Evolutionary conservation across 2,329 filamentous ascomycete genomes (phyloP).

Genomic region (Nemania bipapillata): DNA sequence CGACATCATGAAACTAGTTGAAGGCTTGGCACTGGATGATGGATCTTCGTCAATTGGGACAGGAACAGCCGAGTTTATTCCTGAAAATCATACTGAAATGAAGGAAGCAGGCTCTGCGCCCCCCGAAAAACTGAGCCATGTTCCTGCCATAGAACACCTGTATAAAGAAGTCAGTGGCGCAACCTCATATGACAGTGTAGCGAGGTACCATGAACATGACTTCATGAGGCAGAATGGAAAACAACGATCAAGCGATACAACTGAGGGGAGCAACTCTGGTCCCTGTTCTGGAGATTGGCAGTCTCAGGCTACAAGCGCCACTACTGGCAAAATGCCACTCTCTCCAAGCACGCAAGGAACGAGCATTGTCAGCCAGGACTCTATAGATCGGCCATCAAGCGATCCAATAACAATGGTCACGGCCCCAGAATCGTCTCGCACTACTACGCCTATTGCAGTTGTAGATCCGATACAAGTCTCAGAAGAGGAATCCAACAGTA

Average conservation of each 20-base stretch:
- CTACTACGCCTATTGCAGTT: conserved; percentile 44
- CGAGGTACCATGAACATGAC: conserved; percentile 56
- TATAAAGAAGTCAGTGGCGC: conserved; percentile 60
- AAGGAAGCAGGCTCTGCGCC: conserved; percentile 44
- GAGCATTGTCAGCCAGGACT: conserved; percentile 71
- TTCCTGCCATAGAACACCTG: conserved; percentile 50
- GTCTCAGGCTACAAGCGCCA: conserved; percentile 71
- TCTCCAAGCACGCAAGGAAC: conserved; percentile 74
- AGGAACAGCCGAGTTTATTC: conserved; percentile 38
- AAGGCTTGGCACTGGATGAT: conserved; percentile 54
- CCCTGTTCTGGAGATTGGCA: conserved; percentile 69
- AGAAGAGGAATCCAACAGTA: conserved; percentile 56
- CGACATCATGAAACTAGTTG: conserved; percentile 52
- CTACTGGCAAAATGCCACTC: conserved; percentile 71
- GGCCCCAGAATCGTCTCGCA: conserved; percentile 52
- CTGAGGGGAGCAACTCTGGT: conserved; percentile 67
- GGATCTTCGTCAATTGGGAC: conserved; percentile 39
- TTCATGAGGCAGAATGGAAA: conserved; percentile 54
- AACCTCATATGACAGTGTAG: conserved; percentile 58
- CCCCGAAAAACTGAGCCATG: conserved; percentile 47
- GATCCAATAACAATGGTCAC: conserved; percentile 57
- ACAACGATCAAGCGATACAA: conserved; percentile 70
- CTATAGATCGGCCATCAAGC: conserved; percentile 62
- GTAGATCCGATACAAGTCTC: conserved; percentile 48
- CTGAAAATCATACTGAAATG: conserved; percentile 45